Evolutionary conservation across 345 rosid species (phyloP).

Genomic region (Syzygium oleosum): DNA sequence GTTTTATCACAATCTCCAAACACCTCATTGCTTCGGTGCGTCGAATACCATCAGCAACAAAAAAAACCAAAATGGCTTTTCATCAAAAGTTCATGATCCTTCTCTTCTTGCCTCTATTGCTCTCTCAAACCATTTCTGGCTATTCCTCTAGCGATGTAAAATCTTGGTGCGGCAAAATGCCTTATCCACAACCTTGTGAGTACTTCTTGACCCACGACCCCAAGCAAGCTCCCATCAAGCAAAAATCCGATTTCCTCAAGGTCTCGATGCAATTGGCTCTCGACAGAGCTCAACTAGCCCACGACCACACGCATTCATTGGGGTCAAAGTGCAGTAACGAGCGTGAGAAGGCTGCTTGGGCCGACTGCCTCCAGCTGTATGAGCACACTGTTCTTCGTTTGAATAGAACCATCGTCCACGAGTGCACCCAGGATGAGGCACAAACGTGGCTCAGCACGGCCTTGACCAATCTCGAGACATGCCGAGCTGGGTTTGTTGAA

Average conservation of each 20-base stretch:
- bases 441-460: conserved; percentile 99
- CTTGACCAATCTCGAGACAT: conserved; percentile 74
- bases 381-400: conserved; percentile 38
- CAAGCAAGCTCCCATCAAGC: conserved; percentile 1
- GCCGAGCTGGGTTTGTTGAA: conserved; percentile 62
- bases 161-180: conserved; percentile 27
- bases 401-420: conserved; percentile 44
- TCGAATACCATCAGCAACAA: not conserved
- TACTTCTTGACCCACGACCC: conserved; percentile 15
- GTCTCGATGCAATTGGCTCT: conserved; percentile 21
- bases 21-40: not conserved
- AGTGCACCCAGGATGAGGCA: conserved; percentile 48
- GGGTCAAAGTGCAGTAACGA: conserved; percentile 48
- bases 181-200: conserved; percentile 25
- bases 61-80: conserved; percentile 21
- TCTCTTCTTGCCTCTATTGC: conserved; percentile 12
- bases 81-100: conserved; percentile 14
- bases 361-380: conserved; percentile 67
- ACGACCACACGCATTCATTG: conserved; percentile 29
- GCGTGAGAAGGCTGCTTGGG: conserved; percentile 71
- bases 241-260: conserved; percentile 21
- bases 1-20: not conserved
- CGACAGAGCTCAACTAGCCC: conserved; percentile 43
- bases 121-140: conserved; percentile 16
- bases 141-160: conserved; percentile 19